Evolutionary conservation across 352 stramenopile genomes (phyloP), one percentile per base, ranked within the genome.

Genomic region (Globisporangium ultimum): DNA sequence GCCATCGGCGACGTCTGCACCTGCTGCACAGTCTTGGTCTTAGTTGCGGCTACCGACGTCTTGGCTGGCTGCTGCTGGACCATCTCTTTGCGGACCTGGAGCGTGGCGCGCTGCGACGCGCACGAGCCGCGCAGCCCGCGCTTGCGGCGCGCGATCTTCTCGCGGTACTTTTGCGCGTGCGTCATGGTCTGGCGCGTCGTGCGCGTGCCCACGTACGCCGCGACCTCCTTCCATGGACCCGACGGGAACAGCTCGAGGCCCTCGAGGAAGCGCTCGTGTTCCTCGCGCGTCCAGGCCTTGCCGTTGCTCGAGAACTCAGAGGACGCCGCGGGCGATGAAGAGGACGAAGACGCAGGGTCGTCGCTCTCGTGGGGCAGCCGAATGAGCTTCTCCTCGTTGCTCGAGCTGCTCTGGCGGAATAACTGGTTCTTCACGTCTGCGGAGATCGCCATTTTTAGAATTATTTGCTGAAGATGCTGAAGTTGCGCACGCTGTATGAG

Each of bases 111-210:
- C 42, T 60, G 53, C 42, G 28, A 24, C 12, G 42, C 17, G 18
- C 42, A 32, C 1, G 53, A 52, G 15, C 53, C 43, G 45, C 80
- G 76, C 58, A 84, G 76, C 28, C 88, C 88, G 48, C 80, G 80
- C 61, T 88, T 67, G 51, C 79, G 70, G 47, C 82, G 74, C 53
- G 74, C 76, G 66, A 93, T 87, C 69, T 93, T 93, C 67, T 93
- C 78, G 5, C 81, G 81, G 66, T 93, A 93, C 65, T 93, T 93
- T 43, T 93, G 80, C 60, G 84, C 84, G 67, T 93, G 84, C 12
- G 78, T 91, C 81, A 89, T 89, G 49, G 79, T 89, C 66, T 93
- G 83, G 12, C 80, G 78, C 42, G 80, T 79, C 58, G 80, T 91
- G 55, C 80, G 76, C 51, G 78, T 80, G 42, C 79, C 77, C 17